Percentiles rank a stretch among this genome's conserved stretches.
Evolutionary conservation across 2,329 filamentous ascomycete genomes (phyloP).

Genomic region (Beauveria rudraprayagi): DNA sequence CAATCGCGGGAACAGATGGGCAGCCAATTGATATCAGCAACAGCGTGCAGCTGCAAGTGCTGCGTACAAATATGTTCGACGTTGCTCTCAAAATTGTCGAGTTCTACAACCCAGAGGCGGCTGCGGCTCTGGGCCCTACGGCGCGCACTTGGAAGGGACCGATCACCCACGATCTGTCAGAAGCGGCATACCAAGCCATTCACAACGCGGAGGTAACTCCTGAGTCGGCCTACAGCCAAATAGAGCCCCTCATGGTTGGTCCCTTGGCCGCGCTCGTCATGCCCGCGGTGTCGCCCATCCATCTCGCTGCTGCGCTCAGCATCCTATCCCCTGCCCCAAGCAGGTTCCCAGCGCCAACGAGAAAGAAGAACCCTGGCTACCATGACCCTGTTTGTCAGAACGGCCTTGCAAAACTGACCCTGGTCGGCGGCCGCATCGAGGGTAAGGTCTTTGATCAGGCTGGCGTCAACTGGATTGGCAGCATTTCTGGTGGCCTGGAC

Average conservation of each 20-base stretch:
- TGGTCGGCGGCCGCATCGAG: constrained; percentile 82
- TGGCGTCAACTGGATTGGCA: constrained; percentile 56
- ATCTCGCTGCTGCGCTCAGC: constrained; percentile 73
- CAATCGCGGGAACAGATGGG: constrained; percentile 17
- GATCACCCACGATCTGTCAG: constrained; percentile 45
- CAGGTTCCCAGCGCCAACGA: constrained; percentile 68
- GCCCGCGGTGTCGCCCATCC: constrained; percentile 72
- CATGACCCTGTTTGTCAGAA: constrained; percentile 71
- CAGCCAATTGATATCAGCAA: constrained; percentile 43
- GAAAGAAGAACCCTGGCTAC: constrained; percentile 70
- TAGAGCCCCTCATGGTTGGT: constrained; percentile 72
- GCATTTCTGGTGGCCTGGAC: constrained; percentile 74
- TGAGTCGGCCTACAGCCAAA: constrained; percentile 42
- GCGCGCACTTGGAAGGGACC: constrained; percentile 24
- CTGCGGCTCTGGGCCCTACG: constrained; percentile 24
- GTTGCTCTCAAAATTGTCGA: constrained; percentile 80
- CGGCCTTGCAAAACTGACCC: constrained; percentile 76
- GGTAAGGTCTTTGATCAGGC: constrained; percentile 73
- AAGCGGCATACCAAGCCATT: constrained; percentile 42
- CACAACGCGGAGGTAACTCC: constrained; percentile 27
- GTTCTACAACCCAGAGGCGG: constrained; percentile 55
- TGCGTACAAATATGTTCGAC: constrained; percentile 84
- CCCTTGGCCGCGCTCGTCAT: constrained; percentile 75
- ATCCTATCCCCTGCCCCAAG: constrained; percentile 66
- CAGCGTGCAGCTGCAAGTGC: constrained; percentile 67